Conservation (phyloP, 2,329 filamentous ascomycete genomes). For the Colletotrichum sp. region DNA sequence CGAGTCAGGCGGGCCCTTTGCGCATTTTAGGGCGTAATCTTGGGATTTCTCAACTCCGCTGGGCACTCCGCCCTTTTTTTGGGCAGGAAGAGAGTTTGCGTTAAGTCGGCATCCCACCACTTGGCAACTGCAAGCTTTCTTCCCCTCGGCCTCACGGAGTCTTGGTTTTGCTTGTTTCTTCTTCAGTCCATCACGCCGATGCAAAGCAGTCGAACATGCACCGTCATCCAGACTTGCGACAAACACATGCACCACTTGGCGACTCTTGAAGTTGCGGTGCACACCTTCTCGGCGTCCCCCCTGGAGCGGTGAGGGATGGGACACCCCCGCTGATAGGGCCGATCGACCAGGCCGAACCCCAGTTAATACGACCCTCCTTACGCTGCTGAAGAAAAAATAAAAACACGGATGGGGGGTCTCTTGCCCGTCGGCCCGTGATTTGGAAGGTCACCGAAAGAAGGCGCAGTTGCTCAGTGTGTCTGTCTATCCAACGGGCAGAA, state of each 20-base stretch:
- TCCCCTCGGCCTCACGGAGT: not conserved
- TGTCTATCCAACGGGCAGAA: not conserved
- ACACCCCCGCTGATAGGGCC: constrained; percentile 19
- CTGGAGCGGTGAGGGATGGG: constrained; percentile 4
- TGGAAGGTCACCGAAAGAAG: not conserved
- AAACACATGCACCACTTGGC: not conserved
- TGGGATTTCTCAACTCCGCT: not conserved
- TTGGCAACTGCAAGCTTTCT: not conserved
- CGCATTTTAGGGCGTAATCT: not conserved
- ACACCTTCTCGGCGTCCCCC: not conserved
- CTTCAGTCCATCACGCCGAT: not conserved
- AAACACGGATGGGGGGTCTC: not conserved
- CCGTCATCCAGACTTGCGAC: not conserved
- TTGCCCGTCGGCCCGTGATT: not conserved
- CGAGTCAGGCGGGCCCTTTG: not conserved
- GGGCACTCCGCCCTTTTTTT: not conserved
- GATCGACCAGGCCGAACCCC: constrained; percentile 8
- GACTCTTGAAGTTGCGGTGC: not conserved
- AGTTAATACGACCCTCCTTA: constrained; percentile 12
- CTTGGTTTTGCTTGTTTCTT: not conserved
- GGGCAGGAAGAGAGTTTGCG: not conserved
- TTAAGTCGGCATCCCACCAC: not conserved
- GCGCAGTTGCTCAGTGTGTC: not conserved
- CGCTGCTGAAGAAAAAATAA: not conserved
- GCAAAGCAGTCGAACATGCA: not conserved